These are phyloP conservation scores for Phytophthora sp. DNA, from an alignment of 352 stramenopile species.

Conservation along the genomic window DNA sequence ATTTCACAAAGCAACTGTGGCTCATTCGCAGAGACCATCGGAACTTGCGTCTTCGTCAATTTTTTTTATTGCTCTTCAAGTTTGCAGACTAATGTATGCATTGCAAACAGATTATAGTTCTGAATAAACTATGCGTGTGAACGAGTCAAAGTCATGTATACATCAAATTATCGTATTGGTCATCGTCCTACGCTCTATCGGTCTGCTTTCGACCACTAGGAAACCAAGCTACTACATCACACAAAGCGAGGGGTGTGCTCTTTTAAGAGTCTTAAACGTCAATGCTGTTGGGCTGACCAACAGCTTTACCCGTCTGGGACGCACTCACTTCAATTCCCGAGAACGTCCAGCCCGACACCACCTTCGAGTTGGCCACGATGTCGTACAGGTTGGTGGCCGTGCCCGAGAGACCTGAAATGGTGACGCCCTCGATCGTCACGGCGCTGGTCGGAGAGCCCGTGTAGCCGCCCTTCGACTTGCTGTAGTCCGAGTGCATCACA, in stretches of 20 bases:
- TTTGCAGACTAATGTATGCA: too few relatives aligned
- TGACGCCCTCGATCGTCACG: conserved; percentile 10
- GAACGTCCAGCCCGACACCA: conserved; percentile 22
- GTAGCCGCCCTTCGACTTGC: conserved; percentile 26
- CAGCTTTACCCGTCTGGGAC: background rate
- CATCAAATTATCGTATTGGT: background rate
- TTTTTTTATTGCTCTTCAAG: too few relatives aligned
- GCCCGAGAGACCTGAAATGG: conserved; percentile 18
- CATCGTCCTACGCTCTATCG: background rate
- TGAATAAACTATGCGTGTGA: too few relatives aligned
- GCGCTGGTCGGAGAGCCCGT: conserved; percentile 19
- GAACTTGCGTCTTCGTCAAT: too few relatives aligned
- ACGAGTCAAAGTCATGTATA: too few relatives aligned
- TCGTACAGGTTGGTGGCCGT: conserved; percentile 34
- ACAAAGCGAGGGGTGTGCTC: too few relatives aligned
- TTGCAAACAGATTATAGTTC: too few relatives aligned
- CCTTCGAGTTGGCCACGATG: conserved; percentile 24
- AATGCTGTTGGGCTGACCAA: conserved; percentile 8
- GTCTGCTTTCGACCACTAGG: background rate
- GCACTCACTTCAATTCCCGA: conserved; percentile 8
- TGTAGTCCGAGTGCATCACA: conserved; percentile 19
- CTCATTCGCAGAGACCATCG: too few relatives aligned
- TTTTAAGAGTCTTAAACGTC: too few relatives aligned
- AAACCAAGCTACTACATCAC: too few relatives aligned
- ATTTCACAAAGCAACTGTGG: too few relatives aligned